Percentiles rank a stretch among this genome's conserved stretches.
These are phyloP conservation scores for Microbotryum intermedium DNA, from an alignment of 1,284 basidiomycete genomes.

Conservation along the genomic window DNA sequence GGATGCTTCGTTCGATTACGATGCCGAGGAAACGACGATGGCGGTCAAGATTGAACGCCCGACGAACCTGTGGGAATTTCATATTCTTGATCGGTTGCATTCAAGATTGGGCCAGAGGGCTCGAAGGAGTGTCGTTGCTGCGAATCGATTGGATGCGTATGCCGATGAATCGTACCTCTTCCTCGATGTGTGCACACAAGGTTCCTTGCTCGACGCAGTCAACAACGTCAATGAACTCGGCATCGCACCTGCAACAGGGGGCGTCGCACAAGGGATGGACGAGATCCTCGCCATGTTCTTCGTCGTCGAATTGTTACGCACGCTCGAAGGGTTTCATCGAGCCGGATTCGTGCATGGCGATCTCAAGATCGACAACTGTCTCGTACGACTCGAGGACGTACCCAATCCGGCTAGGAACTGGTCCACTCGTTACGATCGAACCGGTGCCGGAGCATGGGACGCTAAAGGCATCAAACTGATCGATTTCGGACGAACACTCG, in stretches of 20 bases:
- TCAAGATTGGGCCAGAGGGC: constrained; percentile 52
- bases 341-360: constrained; percentile 91
- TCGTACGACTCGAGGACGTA: constrained; percentile 69
- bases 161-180: constrained; percentile 84
- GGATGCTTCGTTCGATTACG: constrained; percentile 44
- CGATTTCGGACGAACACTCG: constrained; percentile 92
- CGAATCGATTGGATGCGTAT: constrained; percentile 59
- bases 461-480: constrained; percentile 84
- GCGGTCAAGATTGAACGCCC: constrained; percentile 92
- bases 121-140: constrained; percentile 58
- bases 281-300: constrained; percentile 95
- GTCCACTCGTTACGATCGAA: constrained; percentile 62
- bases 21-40: constrained; percentile 56
- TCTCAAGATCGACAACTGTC: constrained; percentile 97
- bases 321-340: constrained; percentile 72
- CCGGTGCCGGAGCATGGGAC: constrained; percentile 73
- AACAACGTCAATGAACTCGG: constrained; percentile 67
- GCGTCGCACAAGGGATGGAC: constrained; percentile 52
- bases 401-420: constrained; percentile 60
- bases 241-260: constrained; percentile 44
- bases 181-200: constrained; percentile 81
- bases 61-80: constrained; percentile 84
- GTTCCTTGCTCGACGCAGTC: constrained; percentile 84
- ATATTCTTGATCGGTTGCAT: constrained; percentile 71
- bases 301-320: constrained; percentile 74